Conservation (phyloP, 163 green algal species). For the Chloromonas sp. region DNA sequence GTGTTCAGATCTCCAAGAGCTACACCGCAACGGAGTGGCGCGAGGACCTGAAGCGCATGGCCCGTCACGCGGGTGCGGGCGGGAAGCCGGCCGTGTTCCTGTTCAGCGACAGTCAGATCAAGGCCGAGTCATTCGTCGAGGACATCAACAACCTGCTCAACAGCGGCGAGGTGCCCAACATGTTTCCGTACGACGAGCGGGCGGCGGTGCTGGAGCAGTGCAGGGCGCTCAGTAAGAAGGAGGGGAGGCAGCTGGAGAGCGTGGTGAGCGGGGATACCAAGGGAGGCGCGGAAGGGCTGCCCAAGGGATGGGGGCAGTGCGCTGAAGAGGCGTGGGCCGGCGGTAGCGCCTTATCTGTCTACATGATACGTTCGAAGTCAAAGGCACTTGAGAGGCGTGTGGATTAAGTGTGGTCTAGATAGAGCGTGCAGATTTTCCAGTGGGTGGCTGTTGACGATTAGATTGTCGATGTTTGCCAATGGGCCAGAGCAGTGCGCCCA, state of each 20-base stretch:
- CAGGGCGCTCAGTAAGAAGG: constrained; percentile 39
- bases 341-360: too few relatives aligned
- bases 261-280: constrained; percentile 3
- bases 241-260: constrained; percentile 46
- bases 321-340: too few relatives aligned
- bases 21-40: constrained; percentile 61
- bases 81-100: constrained; percentile 59
- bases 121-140: constrained; percentile 64
- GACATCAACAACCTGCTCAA: constrained; percentile 77
- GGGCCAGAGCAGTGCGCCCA: too few relatives aligned
- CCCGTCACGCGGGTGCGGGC: constrained; percentile 39
- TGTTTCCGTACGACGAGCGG: constrained; percentile 67
- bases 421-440: too few relatives aligned
- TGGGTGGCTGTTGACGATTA: too few relatives aligned
- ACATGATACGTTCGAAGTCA: too few relatives aligned
- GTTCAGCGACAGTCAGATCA: constrained; percentile 66
- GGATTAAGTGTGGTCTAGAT: too few relatives aligned
- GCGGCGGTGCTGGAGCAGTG: constrained; percentile 44
- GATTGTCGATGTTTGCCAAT: too few relatives aligned
- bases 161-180: constrained; percentile 68
- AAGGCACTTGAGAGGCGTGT: too few relatives aligned
- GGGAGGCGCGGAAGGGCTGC: too few relatives aligned
- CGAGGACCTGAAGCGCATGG: constrained; percentile 63
- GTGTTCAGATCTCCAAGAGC: constrained; percentile 66
- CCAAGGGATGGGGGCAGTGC: too few relatives aligned